Percentiles rank a stretch among this genome's conserved stretches.
These are phyloP conservation scores for Dipodascopsis uninucleata DNA, from an alignment of 805 yeast genomes.

Conservation along the genomic window DNA sequence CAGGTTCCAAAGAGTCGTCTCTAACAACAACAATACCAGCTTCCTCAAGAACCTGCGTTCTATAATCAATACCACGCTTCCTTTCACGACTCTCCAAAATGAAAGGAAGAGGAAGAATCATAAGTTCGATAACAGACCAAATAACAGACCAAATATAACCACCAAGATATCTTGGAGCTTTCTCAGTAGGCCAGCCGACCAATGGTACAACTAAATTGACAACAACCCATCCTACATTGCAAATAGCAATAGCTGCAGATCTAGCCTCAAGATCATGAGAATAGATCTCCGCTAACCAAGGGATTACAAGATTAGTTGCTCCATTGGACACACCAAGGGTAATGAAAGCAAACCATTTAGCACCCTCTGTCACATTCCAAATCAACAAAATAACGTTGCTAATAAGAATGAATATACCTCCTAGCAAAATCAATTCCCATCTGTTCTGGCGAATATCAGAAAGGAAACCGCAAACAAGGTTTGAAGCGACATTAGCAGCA, in stretches of 20 bases:
- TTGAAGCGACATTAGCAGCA: constrained; percentile 51
- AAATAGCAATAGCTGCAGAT: constrained; percentile 17
- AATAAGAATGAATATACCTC: constrained; percentile 15
- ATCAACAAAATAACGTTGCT: constrained; percentile 48
- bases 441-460: constrained; percentile 44
- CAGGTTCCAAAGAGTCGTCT: background rate
- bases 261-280: constrained; percentile 24
- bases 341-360: constrained; percentile 56
- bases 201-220: constrained; percentile 22
- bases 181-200: constrained; percentile 18
- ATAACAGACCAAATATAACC: constrained; percentile 13
- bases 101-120: constrained; percentile 12
- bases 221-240: constrained; percentile 25
- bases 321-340: constrained; percentile 25
- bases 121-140: constrained; percentile 12
- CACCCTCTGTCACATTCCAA: constrained; percentile 53
- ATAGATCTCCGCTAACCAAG: constrained; percentile 23
- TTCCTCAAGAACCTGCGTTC: background rate
- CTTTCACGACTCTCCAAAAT: constrained; percentile 9
- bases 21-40: constrained; percentile 2
- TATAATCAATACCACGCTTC: constrained; percentile 9
- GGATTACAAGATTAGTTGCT: constrained; percentile 21
- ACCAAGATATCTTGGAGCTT: constrained; percentile 12
- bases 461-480: constrained; percentile 25
- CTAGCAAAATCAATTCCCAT: constrained; percentile 15